Evolutionary conservation across 2,329 filamentous ascomycete species (phyloP), one percentile per base, ranked within the genome.

Genomic region (Didymellaceae sp.): DNA sequence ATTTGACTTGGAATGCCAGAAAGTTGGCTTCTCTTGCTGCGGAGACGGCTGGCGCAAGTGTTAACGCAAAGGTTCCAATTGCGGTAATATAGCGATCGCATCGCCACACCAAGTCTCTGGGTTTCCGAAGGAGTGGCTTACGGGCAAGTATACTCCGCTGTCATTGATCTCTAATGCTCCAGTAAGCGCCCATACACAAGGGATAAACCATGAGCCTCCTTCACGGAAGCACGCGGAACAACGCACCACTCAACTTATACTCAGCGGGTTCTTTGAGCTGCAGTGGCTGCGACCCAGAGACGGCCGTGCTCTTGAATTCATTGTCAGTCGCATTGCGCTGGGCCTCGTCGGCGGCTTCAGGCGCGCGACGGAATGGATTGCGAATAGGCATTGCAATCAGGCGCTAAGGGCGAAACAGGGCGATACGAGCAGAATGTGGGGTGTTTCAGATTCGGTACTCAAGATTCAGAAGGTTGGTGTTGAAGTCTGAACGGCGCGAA

Each of bases 111-210:
- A 14, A 24, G n/a, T 24, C 37, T 44, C 34, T 31, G 30, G n/a
- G 34, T 42, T 20, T 17, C 11, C 5, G 14, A 25, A 32, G 39
- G 52, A 37, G 31, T 22, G 28, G 65, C 84, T 75, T 86, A 94
- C 91, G 64, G 93, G 93, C 61, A 97, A 84, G 77, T 96, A 97
- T 55, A 96, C 89, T 61, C 93, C 93, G 73, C 89, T 95, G 75
- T 96, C 92, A 71, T 96, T 95, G 73, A 97, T 94, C 59, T 97
- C 93, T 97, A 72, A 62, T 35, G 55, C 43, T 26, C 54, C 13
- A 37, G 58, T 70, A 58, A 72, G 68, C 63, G 57, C 68, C 59
- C 21, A 31, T 31, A 42, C 24, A 30, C 39, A 44, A n/a, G n/a
- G n/a, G n/a, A n/a, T n/a, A n/a, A n/a, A n/a, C n/a, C 33, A 40